phyloP scores from a whole-genome alignment of 106 monocot species.

The Alisma plantagoaquatica region DNA sequence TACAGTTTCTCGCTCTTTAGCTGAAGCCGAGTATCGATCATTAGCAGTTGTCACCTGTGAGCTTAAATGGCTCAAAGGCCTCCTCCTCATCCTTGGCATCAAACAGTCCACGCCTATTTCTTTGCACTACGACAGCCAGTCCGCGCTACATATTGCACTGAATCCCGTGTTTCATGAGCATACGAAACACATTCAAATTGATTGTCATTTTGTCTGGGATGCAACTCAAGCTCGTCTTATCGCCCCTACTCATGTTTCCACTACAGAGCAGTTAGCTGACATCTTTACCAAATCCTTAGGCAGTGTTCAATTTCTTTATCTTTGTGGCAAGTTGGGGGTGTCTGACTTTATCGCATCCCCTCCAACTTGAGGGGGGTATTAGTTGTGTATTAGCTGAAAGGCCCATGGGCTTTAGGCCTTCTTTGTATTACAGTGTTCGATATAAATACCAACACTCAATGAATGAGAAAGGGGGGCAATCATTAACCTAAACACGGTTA shows the following conservation, averaged over 20 bases:
- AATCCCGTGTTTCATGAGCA: conserved; percentile 10
- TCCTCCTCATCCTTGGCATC: background rate
- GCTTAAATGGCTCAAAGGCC: background rate
- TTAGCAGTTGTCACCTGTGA: background rate
- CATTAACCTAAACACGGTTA: too few relatives aligned
- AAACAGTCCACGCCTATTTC: background rate
- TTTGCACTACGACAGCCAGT: conserved; percentile 5
- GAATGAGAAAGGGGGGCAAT: too few relatives aligned
- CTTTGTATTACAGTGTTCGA: too few relatives aligned
- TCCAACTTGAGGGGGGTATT: background rate
- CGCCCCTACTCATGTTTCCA: background rate
- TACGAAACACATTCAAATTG: conserved; percentile 14
- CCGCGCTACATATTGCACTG: background rate
- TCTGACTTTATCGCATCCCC: too few relatives aligned
- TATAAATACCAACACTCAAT: too few relatives aligned
- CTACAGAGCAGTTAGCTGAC: background rate
- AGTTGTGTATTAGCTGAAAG: too few relatives aligned
- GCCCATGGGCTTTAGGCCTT: too few relatives aligned
- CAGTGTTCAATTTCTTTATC: too few relatives aligned
- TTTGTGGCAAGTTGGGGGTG: too few relatives aligned
- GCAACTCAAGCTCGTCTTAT: background rate
- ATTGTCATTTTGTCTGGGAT: conserved; percentile 14
- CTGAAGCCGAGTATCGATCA: conserved; percentile 5
- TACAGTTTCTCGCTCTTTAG: background rate
- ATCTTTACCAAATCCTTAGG: too few relatives aligned